Base-by-base conservation (phyloP, 371 early-diverging fungal species). In the Neoconidiobolus thromboides region DNA sequence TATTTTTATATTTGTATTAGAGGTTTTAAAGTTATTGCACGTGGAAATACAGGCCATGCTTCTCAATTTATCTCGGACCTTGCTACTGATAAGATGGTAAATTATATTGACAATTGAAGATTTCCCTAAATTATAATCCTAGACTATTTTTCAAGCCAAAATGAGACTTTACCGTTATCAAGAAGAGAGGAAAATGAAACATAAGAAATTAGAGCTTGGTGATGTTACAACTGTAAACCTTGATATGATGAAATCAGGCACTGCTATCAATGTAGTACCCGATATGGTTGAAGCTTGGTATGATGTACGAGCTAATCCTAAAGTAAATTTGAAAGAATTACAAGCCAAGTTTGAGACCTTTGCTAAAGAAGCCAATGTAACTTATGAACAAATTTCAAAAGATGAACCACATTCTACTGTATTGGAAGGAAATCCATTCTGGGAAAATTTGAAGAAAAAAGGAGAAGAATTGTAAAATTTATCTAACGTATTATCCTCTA, bases 11-110 rank as follows among this genome's bases (percentile, higher is more conserved):
- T 1, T 49, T 49, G 10, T 9, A 46, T 7, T 40, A 47, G 53
- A 38, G 55, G 67, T 69, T 62, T 78, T 60, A 71, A 68, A 50
- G 73, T 83, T 42, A 68, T 62, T 2, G 71, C 76, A 0, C 63
- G 49, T 15, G 85, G 85, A 1, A 71, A 75, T n/a, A 78, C 83
- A 0, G 89, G 88, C 1, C 89, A 89, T 62, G 89, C 84, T 43
- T 79, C 79, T 60, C 80, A 83, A 63, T 86, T 89, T 63, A 69
- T 74, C 43, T 62, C 74, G 51, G 73, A 83, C 56, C 77, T 79
- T 4, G 86, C 87, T 1, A 75, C 76, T 3, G 68, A 72, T n/a
- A 81, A 83, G 62, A 61, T 89, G 60, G 65, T 78, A 59, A 65
- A 37, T 12, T 46, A 63, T 55, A 2, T 14, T 46, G 2, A 14